Percentiles rank a stretch among this genome's conserved stretches.
Conservation (phyloP, 208 protist species). For the Wallacemonas sp. region DNA sequence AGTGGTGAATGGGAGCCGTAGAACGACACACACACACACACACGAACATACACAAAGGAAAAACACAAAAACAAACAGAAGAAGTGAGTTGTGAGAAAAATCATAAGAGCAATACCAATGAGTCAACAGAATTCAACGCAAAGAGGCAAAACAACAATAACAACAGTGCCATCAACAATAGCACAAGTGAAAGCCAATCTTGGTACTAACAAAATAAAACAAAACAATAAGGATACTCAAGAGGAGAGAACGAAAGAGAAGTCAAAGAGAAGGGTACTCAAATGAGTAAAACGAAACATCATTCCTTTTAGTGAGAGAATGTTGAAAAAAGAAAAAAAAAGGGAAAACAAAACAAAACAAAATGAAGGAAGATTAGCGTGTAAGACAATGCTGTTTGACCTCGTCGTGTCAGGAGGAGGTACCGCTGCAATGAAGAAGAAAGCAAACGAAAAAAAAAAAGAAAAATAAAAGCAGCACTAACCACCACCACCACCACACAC, state of each 20-base stretch:
- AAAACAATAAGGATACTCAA: background rate
- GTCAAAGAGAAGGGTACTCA: too few species aligned
- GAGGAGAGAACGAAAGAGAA: background rate
- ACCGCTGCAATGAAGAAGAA: background rate
- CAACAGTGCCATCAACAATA: background rate
- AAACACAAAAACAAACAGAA: slow-evolving; percentile 4
- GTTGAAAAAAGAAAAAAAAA: background rate
- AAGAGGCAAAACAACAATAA: background rate
- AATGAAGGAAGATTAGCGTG: background rate
- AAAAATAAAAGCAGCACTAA: background rate
- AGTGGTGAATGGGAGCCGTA: slow-evolving; percentile 13
- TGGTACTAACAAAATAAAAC: background rate
- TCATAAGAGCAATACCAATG: background rate
- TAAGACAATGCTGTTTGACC: background rate
- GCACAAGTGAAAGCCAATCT: background rate
- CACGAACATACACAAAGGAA: slow-evolving; percentile 9
- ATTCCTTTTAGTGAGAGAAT: background rate
- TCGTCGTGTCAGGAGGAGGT: too few species aligned
- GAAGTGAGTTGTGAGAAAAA: too few species aligned
- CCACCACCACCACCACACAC: too few species aligned
- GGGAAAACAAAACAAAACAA: background rate
- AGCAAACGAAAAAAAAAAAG: slow-evolving; percentile 13
- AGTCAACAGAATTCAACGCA: too few species aligned
- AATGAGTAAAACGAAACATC: background rate
- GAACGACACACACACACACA: slow-evolving; percentile 9